Evolutionary conservation across 192 early-diverging fungal genomes (phyloP).

Genomic region (Phlyctochytrium bullatum): DNA sequence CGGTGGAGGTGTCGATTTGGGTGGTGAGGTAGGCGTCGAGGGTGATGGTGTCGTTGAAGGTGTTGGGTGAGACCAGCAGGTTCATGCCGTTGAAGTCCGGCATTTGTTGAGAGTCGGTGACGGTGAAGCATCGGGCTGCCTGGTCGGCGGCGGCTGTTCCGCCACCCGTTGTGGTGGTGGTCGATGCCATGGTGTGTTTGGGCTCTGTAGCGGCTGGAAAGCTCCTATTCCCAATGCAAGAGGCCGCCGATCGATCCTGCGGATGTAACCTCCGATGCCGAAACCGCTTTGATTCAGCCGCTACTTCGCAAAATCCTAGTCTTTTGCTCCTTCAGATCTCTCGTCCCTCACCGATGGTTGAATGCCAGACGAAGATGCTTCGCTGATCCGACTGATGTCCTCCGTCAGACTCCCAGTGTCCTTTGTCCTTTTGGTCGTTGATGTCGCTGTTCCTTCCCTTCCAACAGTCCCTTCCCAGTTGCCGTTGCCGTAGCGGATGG

Average conservation of each 20-base stretch:
- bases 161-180: too few species aligned
- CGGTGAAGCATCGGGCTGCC: background rate
- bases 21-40: slow-evolving; percentile 27
- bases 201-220: background rate
- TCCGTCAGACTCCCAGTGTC: background rate
- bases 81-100: slow-evolving; percentile 2
- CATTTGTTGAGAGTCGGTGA: background rate
- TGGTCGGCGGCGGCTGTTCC: background rate
- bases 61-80: slow-evolving; percentile 9
- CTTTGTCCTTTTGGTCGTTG: background rate
- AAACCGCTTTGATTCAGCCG: background rate
- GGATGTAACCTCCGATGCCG: background rate
- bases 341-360: too few species aligned
- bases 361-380: too few species aligned
- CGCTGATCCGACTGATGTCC: background rate
- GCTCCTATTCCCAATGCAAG: background rate
- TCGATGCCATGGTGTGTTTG: background rate
- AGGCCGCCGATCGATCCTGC: background rate
- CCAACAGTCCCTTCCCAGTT: background rate
- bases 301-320: background rate
- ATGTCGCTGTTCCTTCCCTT: background rate
- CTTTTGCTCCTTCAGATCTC: background rate
- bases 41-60: slow-evolving; percentile 25
- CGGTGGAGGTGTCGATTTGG: slow-evolving; percentile 20
- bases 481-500: background rate